phyloP scores from a whole-genome alignment of 768 basidiomycete genomes.

The Kwoniella europaea region DNA sequence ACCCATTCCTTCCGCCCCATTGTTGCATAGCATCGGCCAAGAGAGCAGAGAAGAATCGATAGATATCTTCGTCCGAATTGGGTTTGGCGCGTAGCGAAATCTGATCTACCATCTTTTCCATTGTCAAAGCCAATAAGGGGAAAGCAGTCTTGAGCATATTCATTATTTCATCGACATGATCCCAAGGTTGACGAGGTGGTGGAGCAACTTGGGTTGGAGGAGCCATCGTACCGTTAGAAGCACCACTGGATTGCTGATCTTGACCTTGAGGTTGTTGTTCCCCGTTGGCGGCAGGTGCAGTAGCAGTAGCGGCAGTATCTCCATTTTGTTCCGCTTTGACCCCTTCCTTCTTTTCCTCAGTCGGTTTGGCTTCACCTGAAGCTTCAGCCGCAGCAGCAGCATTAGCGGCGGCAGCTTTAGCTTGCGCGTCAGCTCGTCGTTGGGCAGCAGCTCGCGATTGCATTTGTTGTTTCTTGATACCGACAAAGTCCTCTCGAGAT shows the following conservation, averaged over 20 bases:
- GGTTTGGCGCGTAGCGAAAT: conserved; percentile 87
- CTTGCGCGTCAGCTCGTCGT: conserved; percentile 32
- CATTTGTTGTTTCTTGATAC: conserved; percentile 53
- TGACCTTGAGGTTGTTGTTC: background rate
- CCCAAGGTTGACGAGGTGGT: conserved; percentile 70
- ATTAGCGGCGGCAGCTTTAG: conserved; percentile 35
- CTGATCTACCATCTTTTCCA: conserved; percentile 98
- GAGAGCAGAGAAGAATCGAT: conserved; percentile 84
- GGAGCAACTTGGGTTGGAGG: conserved; percentile 29
- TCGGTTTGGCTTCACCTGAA: conserved; percentile 51
- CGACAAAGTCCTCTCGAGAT: conserved; percentile 70
- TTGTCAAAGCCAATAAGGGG: conserved; percentile 87
- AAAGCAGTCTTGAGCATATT: conserved; percentile 93
- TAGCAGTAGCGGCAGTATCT: conserved; percentile 16
- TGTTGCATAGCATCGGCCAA: conserved; percentile 79
- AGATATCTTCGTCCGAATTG: conserved; percentile 87
- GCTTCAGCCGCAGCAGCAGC: conserved; percentile 45
- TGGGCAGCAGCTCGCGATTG: conserved; percentile 29
- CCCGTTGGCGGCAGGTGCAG: conserved; percentile 14
- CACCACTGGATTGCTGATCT: background rate
- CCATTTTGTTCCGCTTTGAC: conserved; percentile 37
- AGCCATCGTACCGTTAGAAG: conserved; percentile 17
- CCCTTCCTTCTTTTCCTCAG: conserved; percentile 37
- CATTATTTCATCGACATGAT: conserved; percentile 89
- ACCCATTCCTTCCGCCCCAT: conserved; percentile 57